phyloP scores from a whole-genome alignment of 768 basidiomycete species.

The Leccinum disarticulatum region DNA sequence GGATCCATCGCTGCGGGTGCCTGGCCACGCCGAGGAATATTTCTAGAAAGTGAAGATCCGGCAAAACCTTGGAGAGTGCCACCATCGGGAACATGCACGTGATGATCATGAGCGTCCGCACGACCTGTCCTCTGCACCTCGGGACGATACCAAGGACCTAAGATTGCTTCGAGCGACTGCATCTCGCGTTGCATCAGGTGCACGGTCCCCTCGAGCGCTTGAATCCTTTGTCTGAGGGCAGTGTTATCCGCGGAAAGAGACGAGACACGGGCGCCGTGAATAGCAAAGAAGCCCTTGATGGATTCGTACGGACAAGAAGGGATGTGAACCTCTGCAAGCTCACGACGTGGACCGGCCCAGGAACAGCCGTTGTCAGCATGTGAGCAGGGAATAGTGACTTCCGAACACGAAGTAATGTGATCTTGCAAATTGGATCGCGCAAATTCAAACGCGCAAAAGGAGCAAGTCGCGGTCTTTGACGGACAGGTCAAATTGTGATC shows the following conservation, averaged over 20 bases:
- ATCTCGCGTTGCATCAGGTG: slow-evolving; percentile 57
- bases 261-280: slow-evolving; percentile 40
- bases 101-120: slow-evolving; percentile 9
- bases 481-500: slow-evolving; percentile 41
- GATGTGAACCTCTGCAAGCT: slow-evolving; percentile 38
- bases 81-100: slow-evolving; percentile 13
- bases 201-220: slow-evolving; percentile 56
- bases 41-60: slow-evolving; percentile 22
- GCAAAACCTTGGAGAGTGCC: slow-evolving; percentile 8
- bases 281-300: slow-evolving; percentile 57
- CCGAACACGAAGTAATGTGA: slow-evolving; percentile 42
- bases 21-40: slow-evolving; percentile 13
- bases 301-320: slow-evolving; percentile 55
- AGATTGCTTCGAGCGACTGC: slow-evolving; percentile 47
- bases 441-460: slow-evolving; percentile 40
- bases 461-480: slow-evolving; percentile 37
- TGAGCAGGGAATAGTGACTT: slow-evolving; percentile 39
- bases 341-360: slow-evolving; percentile 48
- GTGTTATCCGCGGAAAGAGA: slow-evolving; percentile 63
- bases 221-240: slow-evolving; percentile 56
- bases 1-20: slow-evolving; percentile 14
- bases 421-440: slow-evolving; percentile 33
- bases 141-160: slow-evolving; percentile 65
- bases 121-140: slow-evolving; percentile 29
- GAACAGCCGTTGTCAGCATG: slow-evolving; percentile 53